These are phyloP conservation scores for Anisogramma anomala DNA, from an alignment of 2,329 filamentous ascomycete species.

Conservation along the genomic window DNA sequence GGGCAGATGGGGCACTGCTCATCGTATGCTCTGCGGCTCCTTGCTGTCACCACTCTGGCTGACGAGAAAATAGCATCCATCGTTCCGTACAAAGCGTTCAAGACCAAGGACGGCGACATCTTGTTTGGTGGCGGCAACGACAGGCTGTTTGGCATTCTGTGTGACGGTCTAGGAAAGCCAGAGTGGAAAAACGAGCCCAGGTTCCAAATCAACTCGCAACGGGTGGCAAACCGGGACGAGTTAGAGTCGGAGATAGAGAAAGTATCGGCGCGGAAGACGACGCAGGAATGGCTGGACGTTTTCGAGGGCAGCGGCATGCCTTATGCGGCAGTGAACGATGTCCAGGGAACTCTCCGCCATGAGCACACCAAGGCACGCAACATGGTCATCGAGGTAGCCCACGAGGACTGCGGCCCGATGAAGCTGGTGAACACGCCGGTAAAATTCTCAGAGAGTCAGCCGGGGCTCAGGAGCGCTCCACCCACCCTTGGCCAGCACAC, in stretches of 20 bases:
- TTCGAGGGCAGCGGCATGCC: constrained; percentile 90
- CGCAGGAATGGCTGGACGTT: constrained; percentile 73
- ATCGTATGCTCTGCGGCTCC: constrained; percentile 49
- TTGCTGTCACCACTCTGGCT: not conserved
- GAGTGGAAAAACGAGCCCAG: constrained; percentile 49
- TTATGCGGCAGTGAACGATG: constrained; percentile 84
- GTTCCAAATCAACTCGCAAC: constrained; percentile 49
- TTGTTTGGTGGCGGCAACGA: constrained; percentile 65
- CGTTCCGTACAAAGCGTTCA: constrained; percentile 83
- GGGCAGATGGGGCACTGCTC: constrained; percentile 90
- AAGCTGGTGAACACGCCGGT: constrained; percentile 89
- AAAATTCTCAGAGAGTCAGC: constrained; percentile 78
- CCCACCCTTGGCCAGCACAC: constrained; percentile 84
- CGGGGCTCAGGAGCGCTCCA: constrained; percentile 64
- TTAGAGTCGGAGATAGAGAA: constrained; percentile 71
- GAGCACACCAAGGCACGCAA: constrained; percentile 71
- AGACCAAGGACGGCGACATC: constrained; percentile 58
- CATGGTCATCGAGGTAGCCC: constrained; percentile 85
- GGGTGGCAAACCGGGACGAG: constrained; percentile 60
- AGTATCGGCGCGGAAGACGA: constrained; percentile 65
- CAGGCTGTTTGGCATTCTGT: constrained; percentile 54
- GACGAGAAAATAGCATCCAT: constrained; percentile 58
- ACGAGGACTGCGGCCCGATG: constrained; percentile 70
- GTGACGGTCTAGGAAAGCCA: constrained; percentile 43
- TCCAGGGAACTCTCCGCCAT: constrained; percentile 73